Evolutionary conservation across 2,329 filamentous ascomycete species (phyloP).

Genomic region (Trichoderma polysporum): DNA sequence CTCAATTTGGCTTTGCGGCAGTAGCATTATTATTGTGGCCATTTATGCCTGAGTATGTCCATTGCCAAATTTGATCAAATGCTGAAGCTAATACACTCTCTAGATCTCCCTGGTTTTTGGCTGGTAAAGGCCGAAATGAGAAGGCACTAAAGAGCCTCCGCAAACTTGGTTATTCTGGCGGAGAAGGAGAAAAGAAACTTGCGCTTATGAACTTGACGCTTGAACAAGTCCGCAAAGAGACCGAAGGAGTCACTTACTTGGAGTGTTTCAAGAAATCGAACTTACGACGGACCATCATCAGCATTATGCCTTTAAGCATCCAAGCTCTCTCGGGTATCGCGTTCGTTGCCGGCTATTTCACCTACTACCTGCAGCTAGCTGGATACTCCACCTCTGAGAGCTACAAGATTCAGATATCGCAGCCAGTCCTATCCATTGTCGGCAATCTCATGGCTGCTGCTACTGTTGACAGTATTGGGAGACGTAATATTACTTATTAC

Average conservation of each 20-base stretch:
- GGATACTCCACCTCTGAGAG: neutral
- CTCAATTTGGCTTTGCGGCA: neutral
- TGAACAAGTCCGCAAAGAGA: neutral
- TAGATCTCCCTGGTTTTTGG: neutral
- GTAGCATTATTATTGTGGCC: neutral
- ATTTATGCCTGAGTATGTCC: neutral
- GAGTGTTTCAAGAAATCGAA: neutral
- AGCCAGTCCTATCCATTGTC: neutral
- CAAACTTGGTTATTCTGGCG: neutral
- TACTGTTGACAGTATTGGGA: neutral
- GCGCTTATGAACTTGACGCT: neutral
- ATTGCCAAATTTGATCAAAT: too few species aligned
- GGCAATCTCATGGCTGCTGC: neutral
- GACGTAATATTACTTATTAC: neutral
- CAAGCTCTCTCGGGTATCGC: neutral
- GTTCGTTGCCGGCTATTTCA: neutral
- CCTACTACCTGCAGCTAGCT: neutral
- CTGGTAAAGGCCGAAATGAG: neutral
- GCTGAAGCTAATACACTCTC: neutral
- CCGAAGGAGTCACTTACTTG: neutral
- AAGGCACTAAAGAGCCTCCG: neutral
- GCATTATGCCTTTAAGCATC: neutral
- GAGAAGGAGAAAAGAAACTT: neutral
- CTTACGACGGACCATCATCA: neutral
- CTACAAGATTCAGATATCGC: neutral